Conservation (phyloP, 129 eudicot species). For the Glebionis coronaria region DNA sequence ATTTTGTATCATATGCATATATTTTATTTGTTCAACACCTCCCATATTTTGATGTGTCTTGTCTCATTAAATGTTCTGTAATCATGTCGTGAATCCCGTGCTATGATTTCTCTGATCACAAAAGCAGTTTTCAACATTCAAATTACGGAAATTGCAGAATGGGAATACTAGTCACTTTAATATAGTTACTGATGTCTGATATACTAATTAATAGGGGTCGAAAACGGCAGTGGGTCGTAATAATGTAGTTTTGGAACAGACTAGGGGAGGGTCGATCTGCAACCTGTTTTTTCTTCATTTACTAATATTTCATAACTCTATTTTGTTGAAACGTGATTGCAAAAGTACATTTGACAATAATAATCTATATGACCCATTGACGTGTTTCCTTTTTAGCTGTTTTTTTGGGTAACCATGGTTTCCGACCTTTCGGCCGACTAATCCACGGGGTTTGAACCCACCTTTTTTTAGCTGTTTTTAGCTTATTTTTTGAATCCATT, state of each 20-base stretch:
- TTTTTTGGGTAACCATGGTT: too few relatives aligned
- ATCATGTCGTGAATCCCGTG: background rate
- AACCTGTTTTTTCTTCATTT: too few relatives aligned
- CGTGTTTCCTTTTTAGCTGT: slow-evolving; percentile 3
- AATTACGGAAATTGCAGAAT: background rate
- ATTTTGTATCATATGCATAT: background rate
- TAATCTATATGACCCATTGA: too few relatives aligned
- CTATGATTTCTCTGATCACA: slow-evolving; percentile 3
- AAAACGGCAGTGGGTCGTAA: background rate
- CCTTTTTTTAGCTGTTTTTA: background rate
- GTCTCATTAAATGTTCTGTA: background rate
- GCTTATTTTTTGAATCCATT: background rate
- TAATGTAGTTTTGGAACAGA: too few relatives aligned
- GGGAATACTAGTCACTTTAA: too few relatives aligned
- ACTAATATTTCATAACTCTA: too few relatives aligned
- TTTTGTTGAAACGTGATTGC: too few relatives aligned
- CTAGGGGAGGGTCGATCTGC: too few relatives aligned
- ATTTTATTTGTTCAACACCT: slow-evolving; percentile 15
- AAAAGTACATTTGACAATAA: background rate
- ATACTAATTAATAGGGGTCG: background rate
- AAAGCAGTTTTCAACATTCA: background rate
- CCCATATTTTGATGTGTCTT: slow-evolving; percentile 8
- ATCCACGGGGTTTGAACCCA: too few relatives aligned
- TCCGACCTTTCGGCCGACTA: too few relatives aligned
- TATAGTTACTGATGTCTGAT: too few relatives aligned